Evolutionary conservation across 768 basidiomycete genomes (phyloP).

Genomic region (Auriscalpium vulgare): DNA sequence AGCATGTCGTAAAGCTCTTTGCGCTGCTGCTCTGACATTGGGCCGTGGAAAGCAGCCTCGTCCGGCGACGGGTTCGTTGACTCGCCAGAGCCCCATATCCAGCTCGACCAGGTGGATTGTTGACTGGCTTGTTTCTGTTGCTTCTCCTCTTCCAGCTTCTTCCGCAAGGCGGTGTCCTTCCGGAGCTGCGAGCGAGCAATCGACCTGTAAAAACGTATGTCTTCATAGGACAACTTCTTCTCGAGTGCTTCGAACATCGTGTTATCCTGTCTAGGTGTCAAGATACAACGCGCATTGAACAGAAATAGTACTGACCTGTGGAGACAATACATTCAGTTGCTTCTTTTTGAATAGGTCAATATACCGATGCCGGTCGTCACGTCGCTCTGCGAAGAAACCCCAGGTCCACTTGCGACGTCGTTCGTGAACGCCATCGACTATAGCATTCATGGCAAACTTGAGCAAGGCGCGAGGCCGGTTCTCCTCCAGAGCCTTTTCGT

Average conservation of each 20-base stretch:
- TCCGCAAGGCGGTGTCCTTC: constrained; percentile 69
- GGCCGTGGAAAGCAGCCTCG: constrained; percentile 50
- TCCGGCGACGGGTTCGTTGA: constrained; percentile 30
- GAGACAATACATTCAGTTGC: constrained; percentile 42
- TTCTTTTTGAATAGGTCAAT: constrained; percentile 80
- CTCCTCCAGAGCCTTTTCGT: constrained; percentile 45
- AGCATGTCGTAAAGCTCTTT: constrained; percentile 84
- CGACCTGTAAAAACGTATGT: constrained; percentile 94
- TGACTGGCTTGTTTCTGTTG: constrained; percentile 42
- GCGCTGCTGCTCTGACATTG: constrained; percentile 86
- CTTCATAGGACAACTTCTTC: constrained; percentile 81
- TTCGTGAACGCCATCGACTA: constrained; percentile 77
- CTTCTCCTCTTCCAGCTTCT: constrained; percentile 62
- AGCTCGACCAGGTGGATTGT: constrained; percentile 52
- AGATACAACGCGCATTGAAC: neutral
- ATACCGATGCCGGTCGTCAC: constrained; percentile 82
- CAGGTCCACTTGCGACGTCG: constrained; percentile 84
- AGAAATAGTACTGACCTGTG: constrained; percentile 36
- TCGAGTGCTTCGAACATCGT: constrained; percentile 60
- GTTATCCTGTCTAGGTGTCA: constrained; percentile 34
- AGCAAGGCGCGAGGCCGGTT: constrained; percentile 65
- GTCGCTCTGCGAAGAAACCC: constrained; percentile 79
- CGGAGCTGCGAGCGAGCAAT: constrained; percentile 83
- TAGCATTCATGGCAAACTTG: constrained; percentile 72
- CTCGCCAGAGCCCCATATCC: constrained; percentile 75